Conservation (phyloP, 2,329 filamentous ascomycete species). For the Alternaria viburni region DNA sequence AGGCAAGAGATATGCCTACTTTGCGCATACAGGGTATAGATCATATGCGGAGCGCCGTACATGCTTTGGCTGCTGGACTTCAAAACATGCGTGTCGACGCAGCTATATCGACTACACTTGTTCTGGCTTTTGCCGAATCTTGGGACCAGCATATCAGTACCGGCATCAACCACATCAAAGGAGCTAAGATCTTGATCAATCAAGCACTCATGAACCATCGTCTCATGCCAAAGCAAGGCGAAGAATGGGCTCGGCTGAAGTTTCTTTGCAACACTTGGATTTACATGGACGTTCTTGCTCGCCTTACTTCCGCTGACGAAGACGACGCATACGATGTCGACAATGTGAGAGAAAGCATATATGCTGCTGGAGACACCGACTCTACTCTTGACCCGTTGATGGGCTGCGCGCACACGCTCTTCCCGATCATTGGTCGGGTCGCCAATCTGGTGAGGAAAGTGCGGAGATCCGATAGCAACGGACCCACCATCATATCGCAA, state of each 20-base stretch:
- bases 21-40: constrained; percentile 69
- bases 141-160: constrained; percentile 74
- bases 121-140: constrained; percentile 71
- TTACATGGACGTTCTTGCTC: constrained; percentile 75
- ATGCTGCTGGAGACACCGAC: constrained; percentile 45
- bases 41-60: constrained; percentile 71
- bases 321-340: constrained; percentile 63
- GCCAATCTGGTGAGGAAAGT: constrained; percentile 71
- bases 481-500: constrained; percentile 65
- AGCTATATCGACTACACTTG: constrained; percentile 72
- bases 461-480: constrained; percentile 61
- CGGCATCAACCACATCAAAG: constrained; percentile 72
- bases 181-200: constrained; percentile 68
- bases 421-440: constrained; percentile 70
- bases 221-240: constrained; percentile 49
- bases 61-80: constrained; percentile 64
- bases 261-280: constrained; percentile 76
- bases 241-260: constrained; percentile 59
- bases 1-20: constrained; percentile 62
- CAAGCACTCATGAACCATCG: constrained; percentile 61
- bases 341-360: constrained; percentile 45
- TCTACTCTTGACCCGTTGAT: constrained; percentile 72
- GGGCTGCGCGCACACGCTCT: constrained; percentile 71
- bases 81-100: constrained; percentile 68
- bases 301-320: constrained; percentile 67